Base-by-base conservation (phyloP, 148 eudicot species). In the Dysphania ambrosioides region DNA sequence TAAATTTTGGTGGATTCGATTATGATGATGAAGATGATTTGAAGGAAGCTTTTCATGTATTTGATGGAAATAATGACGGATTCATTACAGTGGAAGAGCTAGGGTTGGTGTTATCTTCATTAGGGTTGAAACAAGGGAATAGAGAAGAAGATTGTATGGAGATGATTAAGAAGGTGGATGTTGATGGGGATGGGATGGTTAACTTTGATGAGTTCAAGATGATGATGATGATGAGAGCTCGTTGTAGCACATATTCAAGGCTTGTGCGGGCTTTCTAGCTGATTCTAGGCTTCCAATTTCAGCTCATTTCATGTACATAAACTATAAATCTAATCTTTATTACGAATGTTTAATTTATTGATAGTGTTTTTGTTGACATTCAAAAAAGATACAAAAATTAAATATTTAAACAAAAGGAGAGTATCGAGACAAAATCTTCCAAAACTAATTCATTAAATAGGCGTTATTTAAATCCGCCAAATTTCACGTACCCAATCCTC, bases 141-240 rank as follows among this genome's bases (percentile, higher is more conserved):
- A 75, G 67, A 72, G 55, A 81, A 44, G 93, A 87, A 51, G 80
- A 63, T 68, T 88, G 91, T 65, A 80, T 61, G 69, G 89, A 88
- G 81, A 91, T 91, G 96, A 91, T 91, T 58, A 81, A 76, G 68
- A 88, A 84, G 49, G 91, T 88, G 41, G 96, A 91, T 75, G 62
- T 79, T 44, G 96, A 91, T 86, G 96, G 96, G 24, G 96, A 91
- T 91, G 96, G 96, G 15, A 88, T 81, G 93, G 86, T 91, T 35
- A 86, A 83, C 44, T 91, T 85, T 77, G 76, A 81, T 65, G 96
- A 91, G 83, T 91, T 91, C n/a, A 91, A 91, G 86, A 79, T 72
- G 77, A 92, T 89, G n/a, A n/a, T n/a, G n/a, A n/a, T n/a, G 97
- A 90, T 83, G 68, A 70, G 59, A 66, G 57, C 58, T 63, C 35